A percentile compares a stretch with the other conserved stretches of the same genome.
Conservation (phyloP, 2,329 filamentous ascomycete species). For the Aspergillus sp. region DNA sequence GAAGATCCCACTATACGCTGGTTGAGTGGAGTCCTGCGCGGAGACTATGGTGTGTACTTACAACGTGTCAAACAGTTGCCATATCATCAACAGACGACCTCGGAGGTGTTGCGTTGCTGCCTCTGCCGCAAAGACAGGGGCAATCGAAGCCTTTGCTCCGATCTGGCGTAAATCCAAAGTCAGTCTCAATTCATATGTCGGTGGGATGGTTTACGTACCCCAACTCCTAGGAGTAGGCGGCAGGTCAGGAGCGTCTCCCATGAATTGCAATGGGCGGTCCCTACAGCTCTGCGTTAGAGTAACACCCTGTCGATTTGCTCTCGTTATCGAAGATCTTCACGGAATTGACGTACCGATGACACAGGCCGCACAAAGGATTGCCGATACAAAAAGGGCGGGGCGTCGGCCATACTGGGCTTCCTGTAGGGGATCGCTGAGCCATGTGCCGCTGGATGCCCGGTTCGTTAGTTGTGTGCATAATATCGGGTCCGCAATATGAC, state of each 20-base stretch:
- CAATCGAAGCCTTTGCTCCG: slow-evolving; percentile 22
- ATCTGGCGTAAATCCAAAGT: slow-evolving; percentile 9
- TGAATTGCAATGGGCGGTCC: slow-evolving; percentile 18
- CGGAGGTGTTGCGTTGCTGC: slow-evolving; percentile 17
- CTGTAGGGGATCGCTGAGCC: slow-evolving; percentile 24
- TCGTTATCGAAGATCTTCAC: too few relatives aligned
- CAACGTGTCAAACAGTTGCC: slow-evolving; percentile 25
- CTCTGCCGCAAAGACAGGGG: slow-evolving; percentile 22
- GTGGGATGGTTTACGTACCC: slow-evolving; percentile 10
- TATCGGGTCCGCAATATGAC: neutral
- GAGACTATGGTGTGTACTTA: slow-evolving; percentile 1
- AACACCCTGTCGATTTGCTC: too few relatives aligned
- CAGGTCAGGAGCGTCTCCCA: slow-evolving; percentile 27
- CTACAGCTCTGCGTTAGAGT: neutral
- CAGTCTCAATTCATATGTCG: neutral
- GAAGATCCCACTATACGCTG: slow-evolving; percentile 13
- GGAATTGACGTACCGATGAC: slow-evolving; percentile 11
- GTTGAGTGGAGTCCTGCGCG: neutral
- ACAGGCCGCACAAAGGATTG: slow-evolving; percentile 26
- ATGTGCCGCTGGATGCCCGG: slow-evolving; percentile 11
- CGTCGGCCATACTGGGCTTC: slow-evolving; percentile 24
- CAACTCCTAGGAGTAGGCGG: slow-evolving; percentile 29
- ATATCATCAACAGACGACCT: slow-evolving; percentile 20
- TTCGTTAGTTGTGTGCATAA: neutral
- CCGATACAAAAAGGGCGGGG: slow-evolving; percentile 39